Percentiles rank a stretch among this genome's conserved stretches.
Evolutionary conservation across 2,329 filamentous ascomycete species (phyloP).

Genomic region (Botryotinia globosa): DNA sequence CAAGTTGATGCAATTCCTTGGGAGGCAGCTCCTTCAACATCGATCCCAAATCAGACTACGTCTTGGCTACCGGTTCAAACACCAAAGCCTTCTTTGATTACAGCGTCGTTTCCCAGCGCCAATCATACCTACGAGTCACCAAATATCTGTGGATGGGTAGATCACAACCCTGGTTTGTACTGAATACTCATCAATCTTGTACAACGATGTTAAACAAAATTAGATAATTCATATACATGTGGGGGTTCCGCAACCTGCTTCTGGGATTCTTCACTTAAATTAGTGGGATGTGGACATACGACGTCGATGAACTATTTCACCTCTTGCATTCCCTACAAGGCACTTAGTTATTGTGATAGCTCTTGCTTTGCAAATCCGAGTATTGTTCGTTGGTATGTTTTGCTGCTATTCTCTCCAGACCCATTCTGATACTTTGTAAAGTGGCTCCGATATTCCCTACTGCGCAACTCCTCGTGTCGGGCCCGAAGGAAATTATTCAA

Average conservation of each 20-base stretch:
- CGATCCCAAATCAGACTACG: background rate
- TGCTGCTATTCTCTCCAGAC: background rate
- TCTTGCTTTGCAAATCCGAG: slow-evolving; percentile 23
- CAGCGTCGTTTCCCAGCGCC: background rate
- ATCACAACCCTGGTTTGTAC: slow-evolving; percentile 17
- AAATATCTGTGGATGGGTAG: slow-evolving; percentile 20
- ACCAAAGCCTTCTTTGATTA: background rate
- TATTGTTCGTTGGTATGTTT: slow-evolving; percentile 22
- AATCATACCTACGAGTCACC: slow-evolving; percentile 13
- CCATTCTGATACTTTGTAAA: background rate
- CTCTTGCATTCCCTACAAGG: slow-evolving; percentile 24
- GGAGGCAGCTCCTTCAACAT: slow-evolving; percentile 7
- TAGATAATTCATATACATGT: slow-evolving; percentile 25
- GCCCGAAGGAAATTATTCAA: slow-evolving; percentile 19
- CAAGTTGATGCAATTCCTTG: slow-evolving; percentile 6
- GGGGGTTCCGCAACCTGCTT: slow-evolving; percentile 23
- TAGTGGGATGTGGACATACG: slow-evolving; percentile 24
- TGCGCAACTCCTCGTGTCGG: slow-evolving; percentile 24
- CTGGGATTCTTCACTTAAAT: slow-evolving; percentile 23
- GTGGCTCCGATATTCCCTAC: slow-evolving; percentile 21
- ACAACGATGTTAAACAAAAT: slow-evolving; percentile 4
- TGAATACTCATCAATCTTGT: background rate
- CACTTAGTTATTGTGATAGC: slow-evolving; percentile 19
- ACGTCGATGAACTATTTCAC: slow-evolving; percentile 25
- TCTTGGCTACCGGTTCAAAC: slow-evolving; percentile 4